These are phyloP conservation scores for Leptodermis oblonga DNA, from an alignment of 257 asterid genomes.

Conservation along the genomic window DNA sequence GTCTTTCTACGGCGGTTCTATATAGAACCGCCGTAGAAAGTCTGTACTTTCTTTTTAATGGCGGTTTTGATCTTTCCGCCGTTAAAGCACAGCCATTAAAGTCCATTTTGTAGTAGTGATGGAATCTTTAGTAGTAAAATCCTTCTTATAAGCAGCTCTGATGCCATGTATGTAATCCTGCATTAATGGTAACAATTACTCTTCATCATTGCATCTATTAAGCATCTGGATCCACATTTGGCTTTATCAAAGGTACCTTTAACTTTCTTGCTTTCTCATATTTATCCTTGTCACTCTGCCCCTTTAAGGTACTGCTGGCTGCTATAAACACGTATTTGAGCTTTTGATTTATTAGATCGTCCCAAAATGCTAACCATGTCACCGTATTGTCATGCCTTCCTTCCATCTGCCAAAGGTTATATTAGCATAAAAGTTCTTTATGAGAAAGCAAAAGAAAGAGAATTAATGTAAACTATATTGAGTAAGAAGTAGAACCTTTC, in stretches of 20 bases:
- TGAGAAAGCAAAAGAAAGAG: background rate
- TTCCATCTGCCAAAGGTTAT: conserved; percentile 71
- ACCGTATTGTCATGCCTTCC: conserved; percentile 96
- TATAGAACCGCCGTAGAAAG: too few species aligned
- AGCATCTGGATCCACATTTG: background rate
- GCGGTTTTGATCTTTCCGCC: too few species aligned
- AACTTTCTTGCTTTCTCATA: conserved; percentile 92
- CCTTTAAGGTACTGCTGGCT: conserved; percentile 94
- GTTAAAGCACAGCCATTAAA: too few species aligned
- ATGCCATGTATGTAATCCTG: conserved; percentile 81
- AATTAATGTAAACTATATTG: conserved; percentile 5
- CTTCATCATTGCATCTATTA: conserved; percentile 18
- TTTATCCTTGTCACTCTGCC: conserved; percentile 95
- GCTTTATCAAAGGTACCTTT: conserved; percentile 45
- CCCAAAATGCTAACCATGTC: conserved; percentile 97
- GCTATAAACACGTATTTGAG: conserved; percentile 91
- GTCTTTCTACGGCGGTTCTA: too few species aligned
- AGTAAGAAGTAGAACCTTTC: conserved; percentile 56
- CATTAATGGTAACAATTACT: conserved; percentile 23
- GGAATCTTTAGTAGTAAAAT: conserved; percentile 65
- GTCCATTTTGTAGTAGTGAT: too few species aligned
- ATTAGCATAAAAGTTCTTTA: background rate
- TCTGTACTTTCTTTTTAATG: too few species aligned
- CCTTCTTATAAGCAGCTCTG: conserved; percentile 69
- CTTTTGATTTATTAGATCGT: conserved; percentile 81